A percentile compares a stretch with the other conserved stretches of the same genome.
Conservation (phyloP, 352 stramenopile genomes). For the Globisporangium irregulare region DNA sequence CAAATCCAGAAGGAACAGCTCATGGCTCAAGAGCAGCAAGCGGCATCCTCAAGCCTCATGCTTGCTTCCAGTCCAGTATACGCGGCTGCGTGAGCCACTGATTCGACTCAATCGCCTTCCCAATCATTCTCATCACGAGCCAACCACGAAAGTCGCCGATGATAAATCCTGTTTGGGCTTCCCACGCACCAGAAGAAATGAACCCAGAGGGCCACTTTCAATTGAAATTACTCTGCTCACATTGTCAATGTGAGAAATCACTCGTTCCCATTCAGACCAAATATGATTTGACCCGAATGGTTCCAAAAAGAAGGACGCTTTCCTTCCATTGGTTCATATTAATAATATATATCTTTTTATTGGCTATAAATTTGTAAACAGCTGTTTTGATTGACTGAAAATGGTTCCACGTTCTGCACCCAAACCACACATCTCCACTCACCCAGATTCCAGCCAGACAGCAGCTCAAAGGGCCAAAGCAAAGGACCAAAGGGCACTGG, state of each 20-base stretch:
- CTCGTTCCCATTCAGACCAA: neutral
- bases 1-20: neutral
- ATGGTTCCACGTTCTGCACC: neutral
- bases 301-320: conserved; percentile 1
- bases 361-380: neutral
- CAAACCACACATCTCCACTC: neutral
- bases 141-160: neutral
- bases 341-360: neutral
- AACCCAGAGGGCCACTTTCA: conserved; percentile 1
- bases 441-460: conserved; percentile 2
- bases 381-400: neutral
- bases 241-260: conserved; percentile 1
- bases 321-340: neutral
- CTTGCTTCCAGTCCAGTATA: neutral
- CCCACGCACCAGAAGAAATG: neutral
- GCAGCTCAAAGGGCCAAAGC: neutral
- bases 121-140: conserved; percentile 7
- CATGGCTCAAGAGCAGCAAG: neutral
- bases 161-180: neutral
- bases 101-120: neutral
- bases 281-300: neutral
- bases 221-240: neutral
- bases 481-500: neutral
- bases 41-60: neutral
- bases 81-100: neutral